phyloP scores from a whole-genome alignment of 176 grass and related monocot species.

The Typha latifolia region DNA sequence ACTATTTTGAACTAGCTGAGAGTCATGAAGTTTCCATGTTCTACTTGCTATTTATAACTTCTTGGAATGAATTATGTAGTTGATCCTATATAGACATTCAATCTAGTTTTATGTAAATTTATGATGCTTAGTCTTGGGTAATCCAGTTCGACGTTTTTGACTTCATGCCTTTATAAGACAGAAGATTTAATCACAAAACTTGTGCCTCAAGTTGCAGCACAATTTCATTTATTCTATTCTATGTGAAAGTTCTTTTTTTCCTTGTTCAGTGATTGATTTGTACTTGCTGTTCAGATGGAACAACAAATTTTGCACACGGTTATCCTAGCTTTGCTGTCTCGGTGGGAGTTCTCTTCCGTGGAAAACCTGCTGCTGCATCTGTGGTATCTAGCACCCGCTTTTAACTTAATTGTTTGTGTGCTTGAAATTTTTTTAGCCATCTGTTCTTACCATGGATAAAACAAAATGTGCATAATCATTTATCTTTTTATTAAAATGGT shows the following conservation, averaged over 20 bases:
- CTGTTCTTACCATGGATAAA: not conserved
- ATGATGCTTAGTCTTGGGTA: no score
- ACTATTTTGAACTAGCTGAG: no score
- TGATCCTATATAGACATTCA: no score
- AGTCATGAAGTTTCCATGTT: no score
- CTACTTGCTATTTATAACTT: no score
- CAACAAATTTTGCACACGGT: slow-evolving; percentile 97
- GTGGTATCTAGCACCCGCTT: slow-evolving; percentile 40
- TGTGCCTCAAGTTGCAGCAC: not conserved
- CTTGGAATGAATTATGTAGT: no score
- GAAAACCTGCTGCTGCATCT: slow-evolving; percentile 83
- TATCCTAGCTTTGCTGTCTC: slow-evolving; percentile 97
- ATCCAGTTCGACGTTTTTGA: no score
- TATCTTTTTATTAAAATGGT: no score
- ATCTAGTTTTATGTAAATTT: no score
- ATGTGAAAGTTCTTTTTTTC: not conserved
- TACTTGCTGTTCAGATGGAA: slow-evolving; percentile 59
- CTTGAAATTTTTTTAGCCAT: not conserved
- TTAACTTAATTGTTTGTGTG: not conserved
- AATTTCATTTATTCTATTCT: not conserved
- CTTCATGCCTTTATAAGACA: no score
- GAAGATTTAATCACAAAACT: no score
- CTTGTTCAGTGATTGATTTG: slow-evolving; percentile 7
- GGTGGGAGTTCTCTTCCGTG: slow-evolving; percentile 79
- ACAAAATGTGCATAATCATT: not conserved